A percentile compares a stretch with the other conserved stretches of the same genome.
Conservation (phyloP, 192 early-diverging fungal genomes). For the Entomortierella beljakovae region DNA sequence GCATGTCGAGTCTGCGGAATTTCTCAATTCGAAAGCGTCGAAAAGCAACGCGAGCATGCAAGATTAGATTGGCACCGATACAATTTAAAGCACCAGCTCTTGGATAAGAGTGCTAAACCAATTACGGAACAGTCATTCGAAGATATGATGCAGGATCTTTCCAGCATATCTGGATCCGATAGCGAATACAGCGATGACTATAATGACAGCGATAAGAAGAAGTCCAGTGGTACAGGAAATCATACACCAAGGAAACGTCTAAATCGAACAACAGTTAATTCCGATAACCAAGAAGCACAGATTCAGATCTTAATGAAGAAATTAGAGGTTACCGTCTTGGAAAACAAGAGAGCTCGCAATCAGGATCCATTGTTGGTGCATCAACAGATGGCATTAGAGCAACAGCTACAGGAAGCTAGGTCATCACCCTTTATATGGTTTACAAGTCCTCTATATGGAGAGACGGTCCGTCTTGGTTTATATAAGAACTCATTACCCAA, state of each 20-base stretch:
- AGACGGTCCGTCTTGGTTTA: conserved; percentile 56
- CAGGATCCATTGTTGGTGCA: conserved; percentile 38
- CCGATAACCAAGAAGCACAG: conserved; percentile 24
- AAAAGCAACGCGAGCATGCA: conserved; percentile 62
- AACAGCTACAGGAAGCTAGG: conserved; percentile 37
- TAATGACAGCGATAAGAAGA: background rate
- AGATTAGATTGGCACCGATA: conserved; percentile 68
- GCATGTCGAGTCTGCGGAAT: conserved; percentile 62
- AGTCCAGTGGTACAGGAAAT: background rate
- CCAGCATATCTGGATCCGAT: conserved; percentile 65
- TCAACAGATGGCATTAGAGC: conserved; percentile 28
- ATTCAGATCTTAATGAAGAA: conserved; percentile 47
- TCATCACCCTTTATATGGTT: conserved; percentile 58
- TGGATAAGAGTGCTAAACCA: conserved; percentile 44
- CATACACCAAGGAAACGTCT: conserved; percentile 2
- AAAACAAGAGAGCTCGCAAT: conserved; percentile 22
- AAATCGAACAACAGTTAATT: background rate
- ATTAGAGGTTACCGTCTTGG: conserved; percentile 33
- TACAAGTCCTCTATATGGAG: conserved; percentile 29
- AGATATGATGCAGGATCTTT: conserved; percentile 61
- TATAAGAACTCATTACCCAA: conserved; percentile 55
- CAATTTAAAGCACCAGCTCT: conserved; percentile 64
- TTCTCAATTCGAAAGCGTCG: conserved; percentile 32
- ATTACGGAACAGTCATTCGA: conserved; percentile 62
- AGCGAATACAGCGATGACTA: conserved; percentile 28